phyloP scores from a whole-genome alignment of 306 rosid species.

The Begonia masoniana region DNA sequence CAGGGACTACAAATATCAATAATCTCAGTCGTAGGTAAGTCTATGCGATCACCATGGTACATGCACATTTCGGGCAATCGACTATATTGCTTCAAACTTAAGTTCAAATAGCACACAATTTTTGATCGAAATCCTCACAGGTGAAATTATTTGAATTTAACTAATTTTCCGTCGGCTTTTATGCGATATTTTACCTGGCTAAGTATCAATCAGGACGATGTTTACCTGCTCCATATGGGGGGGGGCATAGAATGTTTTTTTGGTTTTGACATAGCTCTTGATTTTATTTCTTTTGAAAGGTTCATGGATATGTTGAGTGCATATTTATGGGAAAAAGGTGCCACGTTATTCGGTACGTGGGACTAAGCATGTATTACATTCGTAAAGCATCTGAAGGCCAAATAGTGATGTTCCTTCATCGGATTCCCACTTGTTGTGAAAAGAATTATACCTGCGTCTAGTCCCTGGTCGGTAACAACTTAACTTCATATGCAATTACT shows the following conservation, averaged over 20 bases:
- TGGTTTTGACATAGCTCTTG: no score
- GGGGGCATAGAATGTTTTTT: no score
- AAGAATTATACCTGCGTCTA: slow-evolving; percentile 48
- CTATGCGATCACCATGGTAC: slow-evolving; percentile 93
- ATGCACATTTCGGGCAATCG: slow-evolving; percentile 80
- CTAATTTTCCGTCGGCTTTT: no score
- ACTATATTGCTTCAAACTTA: slow-evolving; percentile 60
- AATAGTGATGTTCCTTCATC: slow-evolving; percentile 30
- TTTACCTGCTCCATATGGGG: no score
- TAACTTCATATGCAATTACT: slow-evolving; percentile 85
- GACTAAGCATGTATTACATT: slow-evolving; percentile 54
- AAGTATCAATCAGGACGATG: no score
- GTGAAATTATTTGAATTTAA: slow-evolving; percentile 24
- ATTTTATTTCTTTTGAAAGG: slow-evolving; percentile 21
- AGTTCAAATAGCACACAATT: slow-evolving; percentile 85
- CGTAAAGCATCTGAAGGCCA: slow-evolving; percentile 46
- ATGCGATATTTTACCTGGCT: no score
- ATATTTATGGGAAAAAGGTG: slow-evolving; percentile 47
- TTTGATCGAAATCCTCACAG: slow-evolving; percentile 98
- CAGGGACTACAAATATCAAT: slow-evolving; percentile 88
- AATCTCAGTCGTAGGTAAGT: slow-evolving; percentile 90
- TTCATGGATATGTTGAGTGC: slow-evolving; percentile 80
- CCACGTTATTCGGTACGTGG: slow-evolving; percentile 88
- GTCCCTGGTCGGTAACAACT: slow-evolving; percentile 83
- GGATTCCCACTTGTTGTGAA: slow-evolving; percentile 49